Evolutionary conservation across 768 basidiomycete species (phyloP), one percentile per base, ranked within the genome.

Genomic region (Sutorius australiensis): DNA sequence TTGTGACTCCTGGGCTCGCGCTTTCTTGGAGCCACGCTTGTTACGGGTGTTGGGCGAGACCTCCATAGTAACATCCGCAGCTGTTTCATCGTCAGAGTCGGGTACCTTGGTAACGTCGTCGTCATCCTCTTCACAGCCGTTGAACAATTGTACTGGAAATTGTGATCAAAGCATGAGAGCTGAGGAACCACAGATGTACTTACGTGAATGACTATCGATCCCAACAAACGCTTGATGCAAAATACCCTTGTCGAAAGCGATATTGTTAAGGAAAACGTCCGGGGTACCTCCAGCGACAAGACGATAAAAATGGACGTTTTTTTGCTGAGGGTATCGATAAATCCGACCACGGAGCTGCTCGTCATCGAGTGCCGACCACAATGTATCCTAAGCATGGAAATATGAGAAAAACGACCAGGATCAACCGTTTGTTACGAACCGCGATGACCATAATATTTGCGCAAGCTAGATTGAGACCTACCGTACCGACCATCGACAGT

Each of bases 231-330:
- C 55, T 0, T 32, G 16, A 10, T 56, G 54, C 0, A 59, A 12
- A 17, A 40, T 21, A 1, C 53, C 53, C 37, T 60, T 60, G 38
- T 58, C 53, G 33, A 67, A 64, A 0, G 55, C 48, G 21, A 66
- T 56, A 24, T 65, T 64, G 48, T 64, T 67, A 3, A 67, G 46
- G 42, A 59, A 63, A 0, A 65, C 41, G 37, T 66, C 56, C 0
- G 59, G 54, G 1, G 63, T 63, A 0, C 51, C 45, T 2, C 24
- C 3, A 0, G 50, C 48, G 3, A 67, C 39, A 0, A 63, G 40
- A 1, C 56, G 42, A 28, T 66, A 67, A 51, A 65, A 46, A 24
- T 56, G 53, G 5, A 66, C 66, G 1, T 21, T 33, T 28, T 66
- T 65, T 4, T 37, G 30, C 21, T 67, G 62, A 2, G 58, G 58